Base-by-base conservation (phyloP, 2,329 filamentous ascomycete species). In the Colletotrichum caudatum region DNA sequence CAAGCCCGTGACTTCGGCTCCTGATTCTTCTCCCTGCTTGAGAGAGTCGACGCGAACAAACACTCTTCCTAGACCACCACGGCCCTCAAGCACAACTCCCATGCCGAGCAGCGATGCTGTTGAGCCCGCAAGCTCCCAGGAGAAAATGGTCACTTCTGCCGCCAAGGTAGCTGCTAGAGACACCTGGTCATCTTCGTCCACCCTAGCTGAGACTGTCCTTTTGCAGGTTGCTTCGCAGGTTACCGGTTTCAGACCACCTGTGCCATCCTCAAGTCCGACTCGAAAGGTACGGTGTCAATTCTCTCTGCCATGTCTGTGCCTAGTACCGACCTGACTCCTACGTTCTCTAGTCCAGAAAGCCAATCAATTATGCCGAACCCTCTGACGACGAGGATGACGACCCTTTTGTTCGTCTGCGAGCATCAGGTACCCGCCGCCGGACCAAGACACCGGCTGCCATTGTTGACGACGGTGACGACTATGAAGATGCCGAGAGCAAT, bases 361-460 rank as follows among this genome's bases (percentile, higher is more conserved):
- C 80, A 0, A 87, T 96, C 75, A 96, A 88, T 79, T 98, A 98
- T 80, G 91, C 92, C 74, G 95, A 98, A 77, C 94, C 93, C 1
- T 94, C 93, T 56, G 92, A 93, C 57, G 92, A 94, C 62, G 92
- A 94, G 64, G 92, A 94, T 16, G 92, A 94, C 61, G 92, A 95
- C 56, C 89, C 93, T 0, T 92, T 95, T 78, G 80, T 81, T 2
- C 81, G 83, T 57, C 78, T 82, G 75, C 82, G 79, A 70, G 76
- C 81, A 18, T 80, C 80, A 59, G 82, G 78, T 68, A 76, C 79
- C 46, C 83, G 81, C 66, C 82, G 80, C 72, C 82, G 81, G 44
- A 79, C 77, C 66, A 83, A 84, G 60, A 76, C 81, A 0, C 92
- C 93, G 74, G 83, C 89, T 57, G 85, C 88, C 71, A 88, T 90